phyloP scores from a whole-genome alignment of 208 protist genomes.

The Trypanosoma boissoni region DNA sequence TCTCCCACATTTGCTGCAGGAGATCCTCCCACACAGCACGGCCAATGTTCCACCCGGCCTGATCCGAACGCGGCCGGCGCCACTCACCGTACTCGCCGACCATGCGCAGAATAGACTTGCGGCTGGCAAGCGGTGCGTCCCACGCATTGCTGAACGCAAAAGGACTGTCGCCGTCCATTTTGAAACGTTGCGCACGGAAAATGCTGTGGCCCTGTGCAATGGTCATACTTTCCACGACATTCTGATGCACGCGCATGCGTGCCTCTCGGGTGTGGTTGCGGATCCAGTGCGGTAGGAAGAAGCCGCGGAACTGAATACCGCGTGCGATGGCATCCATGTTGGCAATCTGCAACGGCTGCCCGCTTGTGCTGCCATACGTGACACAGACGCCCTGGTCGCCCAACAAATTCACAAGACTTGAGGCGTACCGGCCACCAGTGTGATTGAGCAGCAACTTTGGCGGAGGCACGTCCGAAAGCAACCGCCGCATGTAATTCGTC shows the following conservation, averaged over 20 bases:
- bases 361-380: constrained; percentile 96
- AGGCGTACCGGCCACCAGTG: constrained; percentile 90
- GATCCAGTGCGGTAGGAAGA: constrained; percentile 92
- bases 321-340: constrained; percentile 92
- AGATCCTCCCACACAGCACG: constrained; percentile 86
- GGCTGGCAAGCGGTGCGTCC: constrained; percentile 78
- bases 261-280: constrained; percentile 78
- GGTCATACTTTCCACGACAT: constrained; percentile 89
- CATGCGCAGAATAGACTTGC: constrained; percentile 86
- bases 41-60: constrained; percentile 79
- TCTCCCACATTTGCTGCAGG: constrained; percentile 85
- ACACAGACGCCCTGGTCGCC: constrained; percentile 91
- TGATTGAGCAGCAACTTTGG: constrained; percentile 95
- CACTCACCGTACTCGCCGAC: constrained; percentile 92
- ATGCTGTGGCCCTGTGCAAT: constrained; percentile 85
- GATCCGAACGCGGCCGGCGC: constrained; percentile 73
- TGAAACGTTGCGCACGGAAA: constrained; percentile 88
- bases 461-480: constrained; percentile 91
- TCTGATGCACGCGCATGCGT: constrained; percentile 86
- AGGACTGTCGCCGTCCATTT: constrained; percentile 82
- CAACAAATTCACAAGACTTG: constrained; percentile 87
- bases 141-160: constrained; percentile 91
- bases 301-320: constrained; percentile 90
- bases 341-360: constrained; percentile 91
- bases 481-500: constrained; percentile 88